These are phyloP conservation scores for Cardamine chenopodiifolia DNA, from an alignment of 345 rosid genomes.

Conservation along the genomic window DNA sequence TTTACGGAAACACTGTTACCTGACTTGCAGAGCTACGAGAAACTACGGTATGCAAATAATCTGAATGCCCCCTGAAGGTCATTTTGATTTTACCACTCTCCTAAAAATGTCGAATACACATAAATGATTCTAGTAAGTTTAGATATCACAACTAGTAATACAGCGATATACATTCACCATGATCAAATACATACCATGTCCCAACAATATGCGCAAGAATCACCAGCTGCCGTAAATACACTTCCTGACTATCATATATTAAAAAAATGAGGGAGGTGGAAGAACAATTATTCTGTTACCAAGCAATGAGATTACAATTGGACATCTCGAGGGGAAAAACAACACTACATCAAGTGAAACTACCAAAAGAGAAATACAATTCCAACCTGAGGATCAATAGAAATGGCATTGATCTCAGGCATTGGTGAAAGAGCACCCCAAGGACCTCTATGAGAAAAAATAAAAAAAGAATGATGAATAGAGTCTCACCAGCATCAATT, in stretches of 20 bases:
- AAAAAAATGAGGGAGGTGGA: neutral
- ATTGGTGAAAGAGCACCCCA: slow-evolving; percentile 95
- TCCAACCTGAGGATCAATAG: slow-evolving; percentile 70
- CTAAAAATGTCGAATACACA: slow-evolving; percentile 51
- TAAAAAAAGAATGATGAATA: slow-evolving; percentile 9
- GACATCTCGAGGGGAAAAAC: too few species aligned
- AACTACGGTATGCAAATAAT: slow-evolving; percentile 82
- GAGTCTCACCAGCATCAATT: slow-evolving; percentile 7
- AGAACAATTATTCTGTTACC: neutral
- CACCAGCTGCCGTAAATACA: slow-evolving; percentile 88
- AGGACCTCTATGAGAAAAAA: slow-evolving; percentile 67
- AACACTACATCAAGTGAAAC: slow-evolving; percentile 21
- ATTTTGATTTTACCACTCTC: slow-evolving; percentile 75
- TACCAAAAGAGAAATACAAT: neutral
- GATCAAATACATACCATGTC: slow-evolving; percentile 78
- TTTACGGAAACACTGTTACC: slow-evolving; percentile 48
- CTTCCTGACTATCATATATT: slow-evolving; percentile 62
- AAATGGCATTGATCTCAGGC: slow-evolving; percentile 85
- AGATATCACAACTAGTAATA: neutral
- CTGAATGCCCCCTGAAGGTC: slow-evolving; percentile 85
- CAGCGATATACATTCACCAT: slow-evolving; percentile 28
- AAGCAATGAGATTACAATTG: slow-evolving; percentile 3
- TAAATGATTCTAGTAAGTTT: neutral
- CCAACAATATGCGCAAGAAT: slow-evolving; percentile 95
- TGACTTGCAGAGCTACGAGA: slow-evolving; percentile 71